Evolutionary conservation across 176 grass and related monocot genomes (phyloP), one percentile per base, ranked within the genome.

Genomic region (Puya raimondii): DNA sequence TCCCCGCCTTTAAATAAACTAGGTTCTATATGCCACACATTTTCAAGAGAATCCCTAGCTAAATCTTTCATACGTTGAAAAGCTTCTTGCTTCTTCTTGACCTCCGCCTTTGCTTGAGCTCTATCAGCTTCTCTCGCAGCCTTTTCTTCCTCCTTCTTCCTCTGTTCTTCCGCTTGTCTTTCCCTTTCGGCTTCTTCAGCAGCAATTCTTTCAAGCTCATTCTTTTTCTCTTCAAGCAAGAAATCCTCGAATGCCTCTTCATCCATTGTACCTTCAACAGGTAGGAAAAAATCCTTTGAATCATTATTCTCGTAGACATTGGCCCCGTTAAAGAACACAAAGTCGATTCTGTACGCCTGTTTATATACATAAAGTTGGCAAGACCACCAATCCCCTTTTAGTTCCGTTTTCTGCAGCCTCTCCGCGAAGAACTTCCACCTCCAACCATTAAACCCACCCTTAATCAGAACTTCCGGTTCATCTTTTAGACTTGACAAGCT

Each of bases 371-470:
- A 88, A 42, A 97, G 83, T 83, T 86, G 86, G 63, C 86, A 97
- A 53, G 77, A 90, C 89, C 89, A 97, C 89, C 94, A 97, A 78
- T 97, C 89, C 53, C 89, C 89, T 22, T n/a, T 59, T 81, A 90
- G 74, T 48, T 88, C 82, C 12, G 89, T 81, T 90, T 78, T 93
- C 63, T 80, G 68, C 80, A 97, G 20, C 14, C 68, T 97, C 59
- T 88, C 84, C 26, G 84, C 80, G 56, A 97, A 97, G 70, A 50
- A 66, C 5, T 97, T 93, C 94, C 94, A 93, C 80, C 69, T 88
- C 94, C 94, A 97, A 50, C 80, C 82, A 88, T 97, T 97, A 64
- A 88, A 93, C 75, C 84, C 94, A 29, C 89, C 94, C 67, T 88
- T 90, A 66, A 97, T 85, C 72, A 90, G 51, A 76, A 97, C 72